Percentiles rank a stretch among this genome's conserved stretches.
Evolutionary conservation across 768 basidiomycete species (phyloP).

Genomic region (Lactarius quietus): DNA sequence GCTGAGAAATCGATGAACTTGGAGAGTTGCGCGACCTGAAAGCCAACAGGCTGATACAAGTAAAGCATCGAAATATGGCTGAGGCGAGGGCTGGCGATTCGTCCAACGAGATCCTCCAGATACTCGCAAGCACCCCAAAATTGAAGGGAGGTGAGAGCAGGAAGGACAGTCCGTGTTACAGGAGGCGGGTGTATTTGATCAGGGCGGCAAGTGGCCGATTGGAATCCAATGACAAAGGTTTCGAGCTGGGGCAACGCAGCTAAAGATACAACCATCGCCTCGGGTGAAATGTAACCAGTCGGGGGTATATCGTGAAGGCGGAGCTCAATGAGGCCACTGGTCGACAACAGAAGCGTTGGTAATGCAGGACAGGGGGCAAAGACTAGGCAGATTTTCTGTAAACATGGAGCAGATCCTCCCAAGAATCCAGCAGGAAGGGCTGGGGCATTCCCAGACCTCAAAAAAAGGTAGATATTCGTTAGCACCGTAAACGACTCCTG

Average conservation of each 20-base stretch:
- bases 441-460: not conserved
- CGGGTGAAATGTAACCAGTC: not conserved
- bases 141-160: not conserved
- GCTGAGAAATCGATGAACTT: not conserved
- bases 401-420: not conserved
- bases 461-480: not conserved
- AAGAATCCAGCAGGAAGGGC: not conserved
- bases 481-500: not conserved
- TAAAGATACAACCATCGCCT: not conserved
- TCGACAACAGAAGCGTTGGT: not conserved
- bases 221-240: not conserved
- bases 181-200: not conserved
- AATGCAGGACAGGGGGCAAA: not conserved
- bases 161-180: not conserved
- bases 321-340: not conserved
- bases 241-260: not conserved
- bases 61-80: not conserved
- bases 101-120: not conserved
- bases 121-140: not conserved
- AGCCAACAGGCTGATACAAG: not conserved
- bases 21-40: not conserved
- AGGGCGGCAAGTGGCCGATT: not conserved
- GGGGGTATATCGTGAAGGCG: not conserved
- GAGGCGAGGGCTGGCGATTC: not conserved
- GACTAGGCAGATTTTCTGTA: not conserved